phyloP scores from a whole-genome alignment of 768 basidiomycete species.

The Trichaptum fuscoviolaceum region DNA sequence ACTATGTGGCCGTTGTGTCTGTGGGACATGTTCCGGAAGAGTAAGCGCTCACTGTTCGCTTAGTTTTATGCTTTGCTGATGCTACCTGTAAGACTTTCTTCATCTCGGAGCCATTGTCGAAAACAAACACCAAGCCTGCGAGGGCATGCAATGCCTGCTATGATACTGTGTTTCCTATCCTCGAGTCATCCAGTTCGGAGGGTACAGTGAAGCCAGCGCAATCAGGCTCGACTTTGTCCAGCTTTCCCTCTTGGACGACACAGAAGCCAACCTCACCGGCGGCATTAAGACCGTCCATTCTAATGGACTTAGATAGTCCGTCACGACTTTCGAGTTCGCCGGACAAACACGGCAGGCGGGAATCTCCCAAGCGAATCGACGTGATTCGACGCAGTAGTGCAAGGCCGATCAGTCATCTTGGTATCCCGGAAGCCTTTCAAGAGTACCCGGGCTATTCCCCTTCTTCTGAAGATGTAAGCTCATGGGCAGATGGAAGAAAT shows the following conservation, averaged over 20 bases:
- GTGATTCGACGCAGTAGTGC: constrained; percentile 6
- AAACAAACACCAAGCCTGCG: constrained; percentile 53
- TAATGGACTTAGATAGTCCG: background rate
- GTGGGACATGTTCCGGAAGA: constrained; percentile 74
- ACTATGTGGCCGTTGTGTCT: constrained; percentile 81
- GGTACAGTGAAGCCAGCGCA: constrained; percentile 28
- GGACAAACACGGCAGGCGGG: background rate
- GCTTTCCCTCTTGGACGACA: constrained; percentile 40
- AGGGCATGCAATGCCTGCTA: constrained; percentile 86
- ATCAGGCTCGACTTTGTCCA: constrained; percentile 41
- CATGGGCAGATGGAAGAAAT: background rate
- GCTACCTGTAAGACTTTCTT: constrained; percentile 63
- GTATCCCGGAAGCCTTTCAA: constrained; percentile 1
- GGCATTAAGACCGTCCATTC: background rate
- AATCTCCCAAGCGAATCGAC: background rate
- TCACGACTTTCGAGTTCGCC: background rate
- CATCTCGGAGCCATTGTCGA: constrained; percentile 49
- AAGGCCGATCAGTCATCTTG: constrained; percentile 3
- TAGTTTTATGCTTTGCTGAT: constrained; percentile 7
- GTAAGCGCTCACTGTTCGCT: constrained; percentile 34
- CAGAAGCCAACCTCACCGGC: background rate
- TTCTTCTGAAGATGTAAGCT: background rate
- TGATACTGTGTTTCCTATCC: constrained; percentile 74
- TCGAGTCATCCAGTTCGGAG: constrained; percentile 27
- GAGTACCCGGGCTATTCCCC: background rate